Base-by-base conservation (phyloP, 352 stramenopile species). In the Phytophthora pini region DNA sequence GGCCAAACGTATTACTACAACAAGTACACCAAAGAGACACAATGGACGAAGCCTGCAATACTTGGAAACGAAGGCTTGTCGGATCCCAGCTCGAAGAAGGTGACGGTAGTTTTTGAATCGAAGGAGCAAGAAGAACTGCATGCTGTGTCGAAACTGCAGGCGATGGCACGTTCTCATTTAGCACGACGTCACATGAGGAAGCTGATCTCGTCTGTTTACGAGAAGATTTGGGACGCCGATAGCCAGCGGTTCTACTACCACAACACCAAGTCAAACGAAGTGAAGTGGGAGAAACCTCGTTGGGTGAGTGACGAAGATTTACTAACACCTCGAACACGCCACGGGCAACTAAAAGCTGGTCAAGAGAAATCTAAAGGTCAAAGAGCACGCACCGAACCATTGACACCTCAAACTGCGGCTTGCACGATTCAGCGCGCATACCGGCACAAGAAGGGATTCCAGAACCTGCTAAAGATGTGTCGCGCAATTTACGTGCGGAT, bases 1-100 rank as follows among this genome's bases (percentile, higher is more conserved):
- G 83, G 83, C 7, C 36, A 82, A 58, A 87, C 74, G 31, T 94
- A 93, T 61, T 95, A 93, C 72, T 90, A 88, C 76, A 95, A 95
- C 79, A 86, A 70, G 5, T 70, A 72, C 17, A 93, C 84, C 2
- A 77, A 89, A 52, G 62, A 76, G 24, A 84, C 82, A 9, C 83
- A 88, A 59, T 95, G 87, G 87, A 77, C 60, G 4, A 91, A 90
- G 27, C 84, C 84, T 27, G 63, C 62, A 20, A 73, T 62, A 9
- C 71, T 92, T 7, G 80, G 73, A 5, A 57, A 45, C 1, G 68
- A 79, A 31, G 41, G 61, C 10, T 36, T 79, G 26, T 22, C 43
- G 45, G 13, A 22, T 32, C 26, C 24, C 31, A 48, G 43, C 24
- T 44, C 50, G 65, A 64, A 7, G 20, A 54, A 56, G n/a, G 24